Conservation (phyloP, 148 eudicot species). For the Chenopodium quinoa region DNA sequence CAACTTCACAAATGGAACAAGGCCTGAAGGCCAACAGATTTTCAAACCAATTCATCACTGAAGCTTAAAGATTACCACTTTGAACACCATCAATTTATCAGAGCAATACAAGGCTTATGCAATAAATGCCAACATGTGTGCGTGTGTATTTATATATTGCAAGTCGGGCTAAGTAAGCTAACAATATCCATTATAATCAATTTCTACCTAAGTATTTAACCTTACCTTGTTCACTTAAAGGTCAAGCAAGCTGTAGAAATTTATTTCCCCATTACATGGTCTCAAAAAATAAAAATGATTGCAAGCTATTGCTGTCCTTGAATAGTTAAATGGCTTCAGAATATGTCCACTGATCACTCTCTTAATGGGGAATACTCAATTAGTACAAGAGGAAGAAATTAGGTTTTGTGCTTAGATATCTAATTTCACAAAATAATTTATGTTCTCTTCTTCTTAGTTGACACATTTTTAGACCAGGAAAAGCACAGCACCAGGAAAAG, state of each 20-base stretch:
- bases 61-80: neutral
- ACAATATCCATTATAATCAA: too few species aligned
- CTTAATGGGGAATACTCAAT: neutral
- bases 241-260: neutral
- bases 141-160: too few species aligned
- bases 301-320: neutral
- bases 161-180: too few species aligned
- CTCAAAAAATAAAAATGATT: neutral
- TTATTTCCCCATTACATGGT: neutral
- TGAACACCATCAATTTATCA: neutral
- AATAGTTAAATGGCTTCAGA: neutral
- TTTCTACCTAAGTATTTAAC: neutral
- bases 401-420: neutral
- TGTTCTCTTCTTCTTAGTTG: neutral
- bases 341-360: conserved; percentile 2
- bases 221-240: neutral
- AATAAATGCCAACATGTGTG: neutral
- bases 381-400: neutral
- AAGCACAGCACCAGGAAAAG: neutral
- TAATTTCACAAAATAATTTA: neutral
- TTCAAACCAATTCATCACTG: neutral
- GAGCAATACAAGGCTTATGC: neutral
- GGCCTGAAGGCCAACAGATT: neutral
- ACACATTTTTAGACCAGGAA: neutral
- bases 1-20: neutral